Base-by-base conservation (phyloP, 345 rosid genomes). In the Kandelia obovata region DNA sequence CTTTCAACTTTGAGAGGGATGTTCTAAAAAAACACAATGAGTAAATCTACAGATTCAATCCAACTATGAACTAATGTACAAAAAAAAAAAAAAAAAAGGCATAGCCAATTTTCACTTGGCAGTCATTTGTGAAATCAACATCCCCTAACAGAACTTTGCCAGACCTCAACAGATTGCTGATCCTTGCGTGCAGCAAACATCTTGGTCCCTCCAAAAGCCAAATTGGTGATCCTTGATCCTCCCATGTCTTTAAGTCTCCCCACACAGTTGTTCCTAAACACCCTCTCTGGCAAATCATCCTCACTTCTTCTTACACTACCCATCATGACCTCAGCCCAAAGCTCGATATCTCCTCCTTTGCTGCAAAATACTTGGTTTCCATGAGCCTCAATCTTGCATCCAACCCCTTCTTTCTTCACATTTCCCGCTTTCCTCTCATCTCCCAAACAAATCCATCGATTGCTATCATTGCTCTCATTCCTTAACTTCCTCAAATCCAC, bases 311-410 rank as follows among this genome's bases (percentile, higher is more conserved):
- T 83, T 0, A 51, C 57, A 11, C 77, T 69, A 39, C 75, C 73
- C 81, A 85, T 88, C 26, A 78, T 72, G 60, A 95, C 87, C 80
- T 95, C 99, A 8, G 98, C 88, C 91, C 96, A 92, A 69, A 92
- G 69, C 73, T 95, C 90, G 5, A 95, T 74, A 53, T 85, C 85
- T 20, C 85, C 87, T 46, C 83, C 89, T 78, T 80, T 90, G 61
- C 84, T 87, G 61, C 92, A 86, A 63, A 90, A 92, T 67, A 95
- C 91, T 71, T 92, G 96, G 71, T 78, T 86, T 16, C 92, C 96
- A 75, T 87, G 85, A 63, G 89, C 80, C 84, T 88, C 92, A 32
- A 95, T 84, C 82, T 82, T 87, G 77, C 88, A 85, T 49, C 96
- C 93, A 59, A 56, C 69, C 5, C 99, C 99, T 81, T 84, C 96